phyloP scores from a whole-genome alignment of 805 yeast species.

The Candida dajiaensis region DNA sequence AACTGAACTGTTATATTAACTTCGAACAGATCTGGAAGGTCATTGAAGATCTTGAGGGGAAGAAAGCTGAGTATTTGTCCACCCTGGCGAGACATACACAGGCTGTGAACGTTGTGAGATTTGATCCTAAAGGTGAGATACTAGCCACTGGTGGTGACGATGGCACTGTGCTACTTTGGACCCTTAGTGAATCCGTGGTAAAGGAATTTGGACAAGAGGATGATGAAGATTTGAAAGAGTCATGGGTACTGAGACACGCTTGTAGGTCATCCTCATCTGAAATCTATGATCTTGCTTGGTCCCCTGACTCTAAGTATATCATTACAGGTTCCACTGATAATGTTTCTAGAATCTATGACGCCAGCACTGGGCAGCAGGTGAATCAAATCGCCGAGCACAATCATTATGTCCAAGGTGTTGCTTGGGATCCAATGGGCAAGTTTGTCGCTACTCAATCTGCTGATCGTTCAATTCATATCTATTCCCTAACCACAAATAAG shows the following conservation, averaged over 20 bases:
- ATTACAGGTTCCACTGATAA: slow-evolving; percentile 94
- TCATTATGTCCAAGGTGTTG: slow-evolving; percentile 92
- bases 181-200: slow-evolving; percentile 43
- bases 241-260: slow-evolving; percentile 63
- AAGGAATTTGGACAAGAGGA: slow-evolving; percentile 49
- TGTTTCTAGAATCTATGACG: slow-evolving; percentile 61
- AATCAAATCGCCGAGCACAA: slow-evolving; percentile 64
- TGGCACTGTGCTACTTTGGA: slow-evolving; percentile 84
- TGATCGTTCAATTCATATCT: slow-evolving; percentile 77
- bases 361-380: slow-evolving; percentile 49
- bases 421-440: slow-evolving; percentile 87
- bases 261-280: slow-evolving; percentile 63
- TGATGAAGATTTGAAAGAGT: slow-evolving; percentile 56
- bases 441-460: slow-evolving; percentile 84
- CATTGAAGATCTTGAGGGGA: slow-evolving; percentile 15
- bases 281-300: slow-evolving; percentile 90
- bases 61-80: slow-evolving; percentile 64
- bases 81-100: slow-evolving; percentile 86
- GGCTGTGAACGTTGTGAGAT: slow-evolving; percentile 89
- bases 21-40: slow-evolving; percentile 27
- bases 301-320: slow-evolving; percentile 71
- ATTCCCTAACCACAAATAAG: slow-evolving; percentile 32
- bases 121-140: slow-evolving; percentile 59
- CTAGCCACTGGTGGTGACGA: slow-evolving; percentile 95
- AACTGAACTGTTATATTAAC: slow-evolving; percentile 3